A percentile compares a stretch with the other conserved stretches of the same genome.
phyloP scores from a whole-genome alignment of 805 yeast genomes.

The Spencermartinsiella europaea region DNA sequence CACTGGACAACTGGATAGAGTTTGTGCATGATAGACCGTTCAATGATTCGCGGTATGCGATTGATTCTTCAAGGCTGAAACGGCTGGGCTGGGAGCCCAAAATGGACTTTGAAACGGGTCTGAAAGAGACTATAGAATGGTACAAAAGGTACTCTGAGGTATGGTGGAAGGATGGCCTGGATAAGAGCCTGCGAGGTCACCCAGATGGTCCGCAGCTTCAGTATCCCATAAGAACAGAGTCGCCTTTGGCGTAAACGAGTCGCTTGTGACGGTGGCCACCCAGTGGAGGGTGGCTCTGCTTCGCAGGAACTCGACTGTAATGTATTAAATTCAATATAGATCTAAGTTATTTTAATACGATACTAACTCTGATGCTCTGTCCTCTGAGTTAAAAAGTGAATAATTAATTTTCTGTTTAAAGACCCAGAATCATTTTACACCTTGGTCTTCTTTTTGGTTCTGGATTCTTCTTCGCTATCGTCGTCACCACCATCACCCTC shows the following conservation, averaged over 20 bases:
- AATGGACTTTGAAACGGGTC: conserved; percentile 28
- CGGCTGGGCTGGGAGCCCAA: conserved; percentile 34
- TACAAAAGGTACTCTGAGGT: conserved; percentile 24
- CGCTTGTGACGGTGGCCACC: not conserved
- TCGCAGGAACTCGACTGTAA: too few species aligned
- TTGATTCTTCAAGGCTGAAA: conserved; percentile 26
- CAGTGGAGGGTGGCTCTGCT: too few species aligned
- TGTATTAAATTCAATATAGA: too few species aligned
- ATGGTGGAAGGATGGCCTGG: conserved; percentile 26
- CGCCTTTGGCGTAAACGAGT: not conserved
- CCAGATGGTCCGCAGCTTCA: not conserved
- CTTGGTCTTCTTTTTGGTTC: conserved; percentile 24
- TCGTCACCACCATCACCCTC: conserved; percentile 20
- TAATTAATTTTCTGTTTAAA: not conserved
- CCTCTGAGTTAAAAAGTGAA: too few species aligned
- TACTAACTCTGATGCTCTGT: too few species aligned
- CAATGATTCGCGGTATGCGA: conserved; percentile 33
- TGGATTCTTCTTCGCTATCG: conserved; percentile 22
- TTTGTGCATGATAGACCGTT: conserved; percentile 32
- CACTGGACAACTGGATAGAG: conserved; percentile 14
- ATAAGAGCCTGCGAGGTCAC: not conserved
- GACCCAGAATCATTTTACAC: not conserved
- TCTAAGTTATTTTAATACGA: too few species aligned
- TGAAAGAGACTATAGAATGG: conserved; percentile 31
- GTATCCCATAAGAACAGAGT: not conserved